Evolutionary conservation across 1,284 basidiomycete species (phyloP).

Genomic region (Ceratobasidium sp.): DNA sequence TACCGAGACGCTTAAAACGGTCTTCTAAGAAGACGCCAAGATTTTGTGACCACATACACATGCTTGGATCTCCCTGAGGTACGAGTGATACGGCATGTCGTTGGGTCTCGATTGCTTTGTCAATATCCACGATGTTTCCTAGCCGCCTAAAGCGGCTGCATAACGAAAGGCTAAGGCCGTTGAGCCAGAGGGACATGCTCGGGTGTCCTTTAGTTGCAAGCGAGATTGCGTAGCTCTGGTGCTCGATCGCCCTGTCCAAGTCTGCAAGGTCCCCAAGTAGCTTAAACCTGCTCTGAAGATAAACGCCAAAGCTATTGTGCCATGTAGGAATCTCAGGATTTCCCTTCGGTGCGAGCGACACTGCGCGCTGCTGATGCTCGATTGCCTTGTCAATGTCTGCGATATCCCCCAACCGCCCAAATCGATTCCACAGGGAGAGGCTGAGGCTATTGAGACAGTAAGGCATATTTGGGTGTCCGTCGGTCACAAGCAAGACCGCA

Average conservation of each 20-base stretch:
- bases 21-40: background rate
- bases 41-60: background rate
- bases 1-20: too few species aligned
- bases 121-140: background rate
- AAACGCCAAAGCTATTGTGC: background rate
- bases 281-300: background rate
- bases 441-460: background rate
- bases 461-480: background rate
- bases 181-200: background rate
- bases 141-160: background rate
- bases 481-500: background rate
- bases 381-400: slow-evolving; percentile 21
- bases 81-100: background rate
- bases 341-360: slow-evolving; percentile 4
- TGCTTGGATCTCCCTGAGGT: background rate
- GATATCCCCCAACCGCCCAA: background rate
- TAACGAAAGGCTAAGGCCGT: background rate
- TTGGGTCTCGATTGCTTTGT: background rate
- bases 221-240: background rate
- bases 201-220: background rate
- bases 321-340: background rate
- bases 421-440: background rate
- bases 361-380: background rate
- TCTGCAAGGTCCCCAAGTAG: background rate
- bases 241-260: background rate